A percentile compares a stretch with the other conserved stretches of the same genome.
Evolutionary conservation across 2,329 filamentous ascomycete genomes (phyloP).

Genomic region (Penicillium psychrosexuale): DNA sequence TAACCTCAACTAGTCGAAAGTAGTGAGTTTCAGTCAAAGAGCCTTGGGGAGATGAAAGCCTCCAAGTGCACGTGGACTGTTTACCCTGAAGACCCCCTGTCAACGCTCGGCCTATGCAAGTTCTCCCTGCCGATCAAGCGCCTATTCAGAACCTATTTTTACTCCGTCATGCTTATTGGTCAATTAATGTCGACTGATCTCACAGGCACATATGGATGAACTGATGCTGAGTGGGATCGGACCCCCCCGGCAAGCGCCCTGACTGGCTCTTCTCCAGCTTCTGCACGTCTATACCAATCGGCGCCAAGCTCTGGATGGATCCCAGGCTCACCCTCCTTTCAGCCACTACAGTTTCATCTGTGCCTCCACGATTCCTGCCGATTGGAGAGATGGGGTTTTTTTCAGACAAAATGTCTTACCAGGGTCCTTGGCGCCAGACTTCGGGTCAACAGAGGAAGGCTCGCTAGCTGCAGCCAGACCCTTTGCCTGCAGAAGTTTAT

Average conservation of each 20-base stretch:
- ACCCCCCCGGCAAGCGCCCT: slow-evolving; percentile 2
- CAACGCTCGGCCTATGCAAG: neutral
- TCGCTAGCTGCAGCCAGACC: neutral
- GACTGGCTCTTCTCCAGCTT: slow-evolving; percentile 6
- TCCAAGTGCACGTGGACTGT: neutral
- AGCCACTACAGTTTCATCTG: slow-evolving; percentile 16
- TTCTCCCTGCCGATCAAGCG: slow-evolving; percentile 4
- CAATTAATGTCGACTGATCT: neutral
- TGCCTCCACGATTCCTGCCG: slow-evolving; percentile 3
- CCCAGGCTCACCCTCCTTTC: slow-evolving; percentile 1
- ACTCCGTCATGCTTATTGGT: neutral
- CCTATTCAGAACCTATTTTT: slow-evolving; percentile 1
- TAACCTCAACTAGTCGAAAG: neutral
- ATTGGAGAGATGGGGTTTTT: slow-evolving; percentile 14
- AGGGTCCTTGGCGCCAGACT: neutral
- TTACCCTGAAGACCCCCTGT: neutral
- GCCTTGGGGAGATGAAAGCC: neutral
- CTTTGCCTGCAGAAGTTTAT: slow-evolving; percentile 8
- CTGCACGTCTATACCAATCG: slow-evolving; percentile 22
- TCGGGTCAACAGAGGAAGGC: neutral
- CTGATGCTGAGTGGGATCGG: neutral
- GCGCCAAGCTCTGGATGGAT: slow-evolving; percentile 9
- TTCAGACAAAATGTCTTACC: slow-evolving; percentile 19
- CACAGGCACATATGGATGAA: neutral
- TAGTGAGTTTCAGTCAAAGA: neutral